These are phyloP conservation scores for Adenanthera pavonina DNA, from an alignment of 306 rosid species.

Conservation along the genomic window DNA sequence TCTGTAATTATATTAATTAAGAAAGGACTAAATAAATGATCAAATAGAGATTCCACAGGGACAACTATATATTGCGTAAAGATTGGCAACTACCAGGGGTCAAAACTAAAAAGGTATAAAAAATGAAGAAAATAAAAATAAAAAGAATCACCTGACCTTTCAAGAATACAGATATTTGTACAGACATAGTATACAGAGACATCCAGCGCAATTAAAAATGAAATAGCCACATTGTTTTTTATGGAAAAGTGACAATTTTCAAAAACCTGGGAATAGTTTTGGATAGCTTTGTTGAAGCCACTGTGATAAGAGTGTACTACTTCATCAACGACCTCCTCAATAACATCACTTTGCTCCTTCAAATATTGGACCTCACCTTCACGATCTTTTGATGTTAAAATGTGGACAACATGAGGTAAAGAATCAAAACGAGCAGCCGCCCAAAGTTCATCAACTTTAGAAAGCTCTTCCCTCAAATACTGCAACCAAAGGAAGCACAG, in stretches of 20 bases:
- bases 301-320: slow-evolving; percentile 94
- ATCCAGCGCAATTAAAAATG: background rate
- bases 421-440: slow-evolving; percentile 96
- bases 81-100: slow-evolving; percentile 27
- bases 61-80: slow-evolving; percentile 2
- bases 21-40: background rate
- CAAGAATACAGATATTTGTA: slow-evolving; percentile 15
- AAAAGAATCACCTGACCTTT: slow-evolving; percentile 14
- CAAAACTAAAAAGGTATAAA: slow-evolving; percentile 19
- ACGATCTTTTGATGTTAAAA: slow-evolving; percentile 97
- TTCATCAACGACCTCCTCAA: slow-evolving; percentile 99
- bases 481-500: slow-evolving; percentile 53
- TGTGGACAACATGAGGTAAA: slow-evolving; percentile 98
- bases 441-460: slow-evolving; percentile 87
- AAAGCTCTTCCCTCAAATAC: slow-evolving; percentile 86
- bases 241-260: slow-evolving; percentile 6
- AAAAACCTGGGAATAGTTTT: slow-evolving; percentile 97
- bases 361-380: slow-evolving; percentile 73
- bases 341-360: slow-evolving; percentile 96
- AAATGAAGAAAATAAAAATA: background rate
- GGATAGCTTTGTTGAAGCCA: slow-evolving; percentile 99
- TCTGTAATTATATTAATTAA: background rate
- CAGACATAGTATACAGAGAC: background rate
- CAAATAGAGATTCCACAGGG: slow-evolving; percentile 7
- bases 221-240: background rate